A percentile compares a stretch with the other conserved stretches of the same genome.
Conservation (phyloP, 2,329 filamentous ascomycete genomes). For the Chaetomiaceae sp. region DNA sequence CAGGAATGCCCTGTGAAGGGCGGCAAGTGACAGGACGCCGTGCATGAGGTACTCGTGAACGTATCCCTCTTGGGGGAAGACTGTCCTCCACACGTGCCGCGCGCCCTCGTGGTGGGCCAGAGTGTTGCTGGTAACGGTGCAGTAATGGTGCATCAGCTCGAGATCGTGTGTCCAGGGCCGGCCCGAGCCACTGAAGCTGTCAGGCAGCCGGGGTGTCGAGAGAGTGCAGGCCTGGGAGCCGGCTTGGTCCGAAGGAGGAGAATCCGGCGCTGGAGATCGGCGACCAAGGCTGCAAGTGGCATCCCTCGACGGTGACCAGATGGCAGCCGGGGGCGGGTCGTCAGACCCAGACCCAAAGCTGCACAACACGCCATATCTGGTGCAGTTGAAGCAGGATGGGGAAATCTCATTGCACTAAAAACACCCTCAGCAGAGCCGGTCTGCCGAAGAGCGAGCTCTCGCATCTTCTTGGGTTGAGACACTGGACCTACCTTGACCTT, state of each 20-base stretch:
- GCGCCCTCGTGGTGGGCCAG: background rate
- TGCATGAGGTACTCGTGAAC: background rate
- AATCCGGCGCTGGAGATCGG: background rate
- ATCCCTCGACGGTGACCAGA: background rate
- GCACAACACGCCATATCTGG: background rate
- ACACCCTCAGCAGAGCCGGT: background rate
- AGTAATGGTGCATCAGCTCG: background rate
- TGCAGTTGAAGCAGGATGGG: background rate
- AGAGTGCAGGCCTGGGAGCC: background rate
- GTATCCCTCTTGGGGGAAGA: background rate
- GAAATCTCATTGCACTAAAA: background rate
- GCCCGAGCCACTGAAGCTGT: no score
- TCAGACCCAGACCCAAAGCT: background rate
- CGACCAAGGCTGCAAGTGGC: no score
- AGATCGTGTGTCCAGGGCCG: background rate
- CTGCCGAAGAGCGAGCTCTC: no score
- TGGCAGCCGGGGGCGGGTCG: background rate
- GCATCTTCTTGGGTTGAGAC: background rate
- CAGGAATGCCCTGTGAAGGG: background rate
- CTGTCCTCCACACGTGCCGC: background rate
- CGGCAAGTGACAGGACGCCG: background rate
- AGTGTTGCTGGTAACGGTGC: background rate
- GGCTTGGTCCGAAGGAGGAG: background rate
- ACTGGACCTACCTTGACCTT: background rate
- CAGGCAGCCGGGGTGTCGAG: background rate